Evolutionary conservation across 2,329 filamentous ascomycete genomes (phyloP).

Genomic region (Fusarium coicis): DNA sequence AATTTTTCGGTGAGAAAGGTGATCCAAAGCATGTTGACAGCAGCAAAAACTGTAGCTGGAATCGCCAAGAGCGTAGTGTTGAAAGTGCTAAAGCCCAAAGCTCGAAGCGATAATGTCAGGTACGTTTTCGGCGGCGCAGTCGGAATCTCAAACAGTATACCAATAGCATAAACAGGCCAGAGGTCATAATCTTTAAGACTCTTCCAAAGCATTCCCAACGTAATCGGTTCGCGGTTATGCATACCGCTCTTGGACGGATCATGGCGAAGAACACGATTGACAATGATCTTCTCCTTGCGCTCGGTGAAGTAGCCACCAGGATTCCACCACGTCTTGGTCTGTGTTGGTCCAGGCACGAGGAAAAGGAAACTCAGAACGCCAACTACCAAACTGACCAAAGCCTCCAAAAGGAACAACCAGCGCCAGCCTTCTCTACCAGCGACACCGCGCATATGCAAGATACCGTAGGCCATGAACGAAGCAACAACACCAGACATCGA

Average conservation of each 20-base stretch:
- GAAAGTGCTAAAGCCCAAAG: background rate
- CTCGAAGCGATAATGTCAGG: background rate
- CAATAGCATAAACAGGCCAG: background rate
- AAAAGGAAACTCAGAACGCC: background rate
- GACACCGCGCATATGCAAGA: constrained; percentile 64
- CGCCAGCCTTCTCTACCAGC: constrained; percentile 66
- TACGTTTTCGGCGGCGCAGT: background rate
- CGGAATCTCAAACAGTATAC: background rate
- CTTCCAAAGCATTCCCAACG: background rate
- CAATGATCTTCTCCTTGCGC: background rate
- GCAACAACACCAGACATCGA: background rate
- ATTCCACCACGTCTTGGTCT: background rate
- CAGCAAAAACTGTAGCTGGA: background rate
- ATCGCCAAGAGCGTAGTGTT: background rate
- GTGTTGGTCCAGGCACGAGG: background rate
- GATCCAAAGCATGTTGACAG: background rate
- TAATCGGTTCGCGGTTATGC: background rate
- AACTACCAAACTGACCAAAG: background rate
- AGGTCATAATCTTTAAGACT: background rate
- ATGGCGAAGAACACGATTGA: background rate
- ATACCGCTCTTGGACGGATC: background rate
- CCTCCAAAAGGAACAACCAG: constrained; percentile 61
- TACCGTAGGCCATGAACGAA: constrained; percentile 47
- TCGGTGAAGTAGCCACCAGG: background rate
- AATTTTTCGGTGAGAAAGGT: background rate